Evolutionary conservation across 2,329 filamentous ascomycete genomes (phyloP), one percentile per base, ranked within the genome.

Genomic region (Gremmenia infestans): DNA sequence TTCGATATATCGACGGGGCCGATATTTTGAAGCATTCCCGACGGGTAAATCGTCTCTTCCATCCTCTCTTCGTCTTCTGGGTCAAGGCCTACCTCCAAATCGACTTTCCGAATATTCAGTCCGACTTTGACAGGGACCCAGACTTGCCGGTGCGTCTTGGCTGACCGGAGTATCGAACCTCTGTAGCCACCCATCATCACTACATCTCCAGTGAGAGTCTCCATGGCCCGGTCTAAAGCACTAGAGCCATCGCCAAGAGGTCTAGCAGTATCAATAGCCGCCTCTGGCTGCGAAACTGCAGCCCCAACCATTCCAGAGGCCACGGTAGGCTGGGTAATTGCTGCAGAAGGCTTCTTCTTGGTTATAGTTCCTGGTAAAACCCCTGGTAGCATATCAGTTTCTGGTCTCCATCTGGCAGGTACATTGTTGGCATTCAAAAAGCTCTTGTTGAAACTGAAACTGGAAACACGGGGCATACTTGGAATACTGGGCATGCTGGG

Each of bases 41-140:
- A 91, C 0, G 92, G 80, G 51, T 91, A 87, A 57, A 97, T 91
- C n/a, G 78, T 85, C 56, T 95, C 81, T 61, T 88, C 84, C 84
- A 94, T 94, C 5, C 75, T 80, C 64, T 91, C 87, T 67, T 97
- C 93, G 55, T 95, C 92, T 64, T 91, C 87, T 2, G 83, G 83
- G 14, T 88, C 81, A 4, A 97, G 73, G 0, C 91, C 92, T 9
- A 97, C 87, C 69, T 96, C 91, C 4, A 97, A 78, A 68, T 97
- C 90, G 2, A 93, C 92, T 68, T 94, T 96, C 54, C 92, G 86
- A 59, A 97, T 82, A 64, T 96, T 96, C 50, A 97, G 75, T 1
- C 93, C 92, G 28, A 96, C 87, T 72, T 97, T 97, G 67, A 97
- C 86, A 0, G 92, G 92, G 1, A 95, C 89, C 93, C 93, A 97